Evolutionary conservation across 139 green algal species (phyloP), one percentile per base, ranked within the genome.

Genomic region (Pedinophyceae sp.): DNA sequence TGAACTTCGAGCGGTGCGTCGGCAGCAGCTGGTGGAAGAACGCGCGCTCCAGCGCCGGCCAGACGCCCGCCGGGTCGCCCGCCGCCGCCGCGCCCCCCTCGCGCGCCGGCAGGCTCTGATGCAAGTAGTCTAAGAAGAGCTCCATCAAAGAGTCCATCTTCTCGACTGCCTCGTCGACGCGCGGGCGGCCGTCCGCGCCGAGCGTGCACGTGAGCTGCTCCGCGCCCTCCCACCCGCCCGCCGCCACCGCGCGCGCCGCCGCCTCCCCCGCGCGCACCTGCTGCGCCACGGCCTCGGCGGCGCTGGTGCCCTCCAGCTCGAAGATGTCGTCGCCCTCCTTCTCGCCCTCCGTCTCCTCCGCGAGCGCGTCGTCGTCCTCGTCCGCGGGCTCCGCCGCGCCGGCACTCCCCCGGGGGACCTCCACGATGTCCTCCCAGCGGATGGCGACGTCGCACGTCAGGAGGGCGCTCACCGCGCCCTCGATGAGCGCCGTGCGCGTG

Each of bases 101-200:
- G 50, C 10, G 10, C 34, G 34, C 13, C 34, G 50, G 27, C 24
- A 17, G 27, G 27, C 27, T 17, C 17, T 5, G 49, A 30, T 23
- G 22, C 16, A 25, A 30, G 48, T 30, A 6, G 10, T 69, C 54
- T 20, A 94, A 73, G 2, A 61, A 67, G 50, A 89, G 68, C 63
- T 88, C 78, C 84, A 94, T 94, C 63, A 94, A 51, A 17, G 60
- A 69, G 67, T 94, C 86, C 66, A 94, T 68, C 74, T 86, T 92
- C 58, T 93, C 79, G 0, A 78, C 86, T 26, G 60, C 74, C 48
- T 82, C 70, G 52, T 64, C 57, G 13, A 56, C 30, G 49, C 16
- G 30, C 34, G 4, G 54, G 43, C 29, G 39, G 7, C 50, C 7
- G n/a, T 74, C 56, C 48, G 62, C 67, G 2, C 16, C 15, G 0